phyloP scores from a whole-genome alignment of 2,329 filamentous ascomycete genomes.

The Fusarium clavum region DNA sequence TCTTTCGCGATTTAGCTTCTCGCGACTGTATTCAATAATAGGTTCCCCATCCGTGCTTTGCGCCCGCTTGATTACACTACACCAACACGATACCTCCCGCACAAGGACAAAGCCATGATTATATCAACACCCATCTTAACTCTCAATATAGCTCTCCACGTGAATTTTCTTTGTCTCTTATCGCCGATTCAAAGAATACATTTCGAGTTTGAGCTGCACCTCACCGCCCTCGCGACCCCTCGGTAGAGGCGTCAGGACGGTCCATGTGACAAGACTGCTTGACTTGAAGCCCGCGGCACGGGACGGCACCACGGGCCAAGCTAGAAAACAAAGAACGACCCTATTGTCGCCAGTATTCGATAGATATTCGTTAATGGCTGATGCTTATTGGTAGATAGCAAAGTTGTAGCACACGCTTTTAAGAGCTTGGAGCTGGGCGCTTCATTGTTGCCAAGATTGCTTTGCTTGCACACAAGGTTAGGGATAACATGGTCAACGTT shows the following conservation, averaged over 20 bases:
- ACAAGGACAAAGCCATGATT: conserved; percentile 10
- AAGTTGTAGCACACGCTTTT: conserved; percentile 25
- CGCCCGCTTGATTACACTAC: conserved; percentile 1
- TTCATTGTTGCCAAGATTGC: conserved; percentile 12
- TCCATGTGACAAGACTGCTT: conserved; percentile 30
- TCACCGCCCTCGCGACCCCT: conserved; percentile 26
- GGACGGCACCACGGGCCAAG: conserved; percentile 35
- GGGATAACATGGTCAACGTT: neutral
- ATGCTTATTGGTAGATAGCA: conserved; percentile 20
- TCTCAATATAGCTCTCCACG: neutral
- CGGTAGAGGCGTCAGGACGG: conserved; percentile 30
- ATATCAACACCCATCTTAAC: conserved; percentile 11
- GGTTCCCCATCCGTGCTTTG: conserved; percentile 14
- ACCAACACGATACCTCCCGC: neutral
- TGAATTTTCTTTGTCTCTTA: conserved; percentile 14
- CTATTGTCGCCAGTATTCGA: conserved; percentile 29
- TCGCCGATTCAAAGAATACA: conserved; percentile 16
- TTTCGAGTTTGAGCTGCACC: neutral
- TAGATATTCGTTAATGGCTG: conserved; percentile 9
- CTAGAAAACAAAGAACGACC: conserved; percentile 23
- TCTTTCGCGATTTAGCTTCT: neutral
- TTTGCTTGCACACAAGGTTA: neutral
- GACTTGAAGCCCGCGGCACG: conserved; percentile 29
- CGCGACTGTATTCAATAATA: neutral
- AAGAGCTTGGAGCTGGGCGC: conserved; percentile 9